phyloP scores from a whole-genome alignment of 225 moss, liverwort and hornwort genomes.

The Pleurozium schreberi region DNA sequence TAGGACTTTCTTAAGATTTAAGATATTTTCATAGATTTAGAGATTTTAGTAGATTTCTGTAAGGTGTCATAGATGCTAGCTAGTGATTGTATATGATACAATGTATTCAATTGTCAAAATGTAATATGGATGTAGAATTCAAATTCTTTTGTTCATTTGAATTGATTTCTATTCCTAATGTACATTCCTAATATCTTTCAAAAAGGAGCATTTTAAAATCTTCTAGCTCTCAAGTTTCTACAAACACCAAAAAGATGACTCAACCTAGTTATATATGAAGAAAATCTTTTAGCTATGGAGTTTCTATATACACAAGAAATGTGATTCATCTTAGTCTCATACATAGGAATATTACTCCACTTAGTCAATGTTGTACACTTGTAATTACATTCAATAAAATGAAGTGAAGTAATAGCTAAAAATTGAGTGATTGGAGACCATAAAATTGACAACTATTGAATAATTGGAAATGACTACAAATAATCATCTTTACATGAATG shows the following conservation, averaged over 20 bases:
- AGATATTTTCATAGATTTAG: background rate
- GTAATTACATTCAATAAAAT: background rate
- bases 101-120: background rate
- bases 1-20: background rate
- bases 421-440: background rate
- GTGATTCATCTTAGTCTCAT: no score
- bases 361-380: background rate
- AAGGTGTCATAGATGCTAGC: background rate
- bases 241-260: background rate
- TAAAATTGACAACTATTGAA: background rate
- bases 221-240: background rate
- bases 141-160: background rate
- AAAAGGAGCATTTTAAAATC: background rate
- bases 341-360: no score
- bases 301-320: background rate
- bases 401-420: background rate
- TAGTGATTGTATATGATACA: background rate
- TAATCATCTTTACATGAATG: background rate
- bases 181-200: no score
- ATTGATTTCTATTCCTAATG: background rate
- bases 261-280: background rate
- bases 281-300: no score
- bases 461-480: background rate
- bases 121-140: background rate
- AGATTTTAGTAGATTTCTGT: background rate